Base-by-base conservation (phyloP, 371 early-diverging fungal species). In the Mortierella sp. region DNA sequence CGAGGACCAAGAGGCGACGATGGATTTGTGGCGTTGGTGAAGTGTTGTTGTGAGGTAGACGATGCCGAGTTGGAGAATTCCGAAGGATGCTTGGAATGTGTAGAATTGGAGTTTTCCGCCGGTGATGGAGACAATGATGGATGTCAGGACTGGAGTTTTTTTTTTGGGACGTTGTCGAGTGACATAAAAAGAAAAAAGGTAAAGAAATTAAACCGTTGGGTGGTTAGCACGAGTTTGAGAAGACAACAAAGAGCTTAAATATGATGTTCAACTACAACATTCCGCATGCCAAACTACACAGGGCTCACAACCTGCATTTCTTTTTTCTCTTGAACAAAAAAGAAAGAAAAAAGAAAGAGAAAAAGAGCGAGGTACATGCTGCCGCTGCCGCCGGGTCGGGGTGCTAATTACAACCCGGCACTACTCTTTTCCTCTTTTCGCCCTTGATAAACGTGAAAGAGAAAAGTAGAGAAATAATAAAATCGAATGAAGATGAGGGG, bases 21-120 rank as follows among this genome's bases (percentile, higher is more conserved):
- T 42, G 8, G 82, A 28, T 31, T 72, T 75, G 50, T 86, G 86
- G 13, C 73, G 80, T 4, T 42, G 75, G 70, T 86, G 82, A 6
- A 86, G 50, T 11, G 58, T 73, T 9, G 78, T 82, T 21, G 80
- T 80, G 63, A 77, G 78, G 72, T 44, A 82, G 63, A 86, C 38
- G 70, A 86, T 86, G n/a, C 38, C 50, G 57, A 78, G 45, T 63
- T 86, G 86, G n/a, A 86, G 82, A 38, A 86, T 34, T 2, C 86
- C 86, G 47, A 86, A 86, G 0, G 86, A 86, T 34, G 60, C 86
- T 48, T 86, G 86, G 79, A 86, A 86, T 16, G 82, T 82, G 74
- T 82, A 82, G 71, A 86, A 86, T 63, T 86, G 86, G 26, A 80
- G 3, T 72, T 78, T 79, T 42, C 86, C 86, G 16, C 86, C 86